Percentiles rank a stretch among this genome's conserved stretches.
These are phyloP conservation scores for Hippophae gyantsensis DNA, from an alignment of 306 rosid genomes.

Conservation along the genomic window DNA sequence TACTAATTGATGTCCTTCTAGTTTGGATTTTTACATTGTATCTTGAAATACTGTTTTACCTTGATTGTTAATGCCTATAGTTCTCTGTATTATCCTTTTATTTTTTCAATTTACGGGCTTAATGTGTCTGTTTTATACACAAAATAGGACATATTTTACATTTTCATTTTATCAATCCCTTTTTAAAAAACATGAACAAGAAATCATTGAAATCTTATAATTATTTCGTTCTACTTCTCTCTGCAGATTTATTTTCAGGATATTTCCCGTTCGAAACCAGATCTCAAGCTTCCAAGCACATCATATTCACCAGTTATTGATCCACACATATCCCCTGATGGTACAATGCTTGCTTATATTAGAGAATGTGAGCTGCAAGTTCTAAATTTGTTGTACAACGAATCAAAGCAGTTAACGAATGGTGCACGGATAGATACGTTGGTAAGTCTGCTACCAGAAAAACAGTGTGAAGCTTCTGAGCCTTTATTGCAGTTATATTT, in stretches of 20 bases:
- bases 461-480: conserved; percentile 4
- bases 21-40: background rate
- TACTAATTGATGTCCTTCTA: background rate
- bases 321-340: conserved; percentile 87
- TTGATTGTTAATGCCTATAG: too few relatives aligned
- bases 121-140: background rate
- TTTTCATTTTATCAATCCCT: background rate
- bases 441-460: conserved; percentile 31
- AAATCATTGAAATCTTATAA: conserved; percentile 16
- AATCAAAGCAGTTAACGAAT: conserved; percentile 62
- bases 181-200: conserved; percentile 13
- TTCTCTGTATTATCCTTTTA: background rate
- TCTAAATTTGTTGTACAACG: conserved; percentile 47
- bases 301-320: conserved; percentile 69
- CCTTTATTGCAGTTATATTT: conserved; percentile 6
- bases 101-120: too few relatives aligned
- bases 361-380: conserved; percentile 69
- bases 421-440: conserved; percentile 50
- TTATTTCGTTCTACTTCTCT: conserved; percentile 14
- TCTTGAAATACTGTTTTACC: too few relatives aligned
- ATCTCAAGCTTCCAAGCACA: conserved; percentile 63
- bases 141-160: background rate
- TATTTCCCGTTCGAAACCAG: conserved; percentile 43
- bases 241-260: conserved; percentile 81
- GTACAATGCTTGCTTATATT: conserved; percentile 67